phyloP scores from a whole-genome alignment of 2,329 filamentous ascomycete genomes.

The Colletotrichum karsti region DNA sequence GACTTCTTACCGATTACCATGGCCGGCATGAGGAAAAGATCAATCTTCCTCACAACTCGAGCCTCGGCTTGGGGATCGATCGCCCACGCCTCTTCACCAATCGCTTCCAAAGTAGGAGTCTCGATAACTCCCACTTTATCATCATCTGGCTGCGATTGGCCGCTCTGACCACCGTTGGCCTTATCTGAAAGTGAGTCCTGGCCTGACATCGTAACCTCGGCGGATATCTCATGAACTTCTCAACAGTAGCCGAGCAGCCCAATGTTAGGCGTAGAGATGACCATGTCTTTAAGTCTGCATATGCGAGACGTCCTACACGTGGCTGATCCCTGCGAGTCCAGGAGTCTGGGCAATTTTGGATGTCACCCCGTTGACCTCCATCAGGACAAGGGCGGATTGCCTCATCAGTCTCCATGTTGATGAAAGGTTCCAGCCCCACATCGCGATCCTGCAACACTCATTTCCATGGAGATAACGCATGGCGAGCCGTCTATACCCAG shows the following conservation, averaged over 20 bases:
- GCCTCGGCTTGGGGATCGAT: background rate
- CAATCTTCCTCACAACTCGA: constrained; percentile 59
- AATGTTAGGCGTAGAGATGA: no score
- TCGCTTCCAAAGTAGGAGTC: background rate
- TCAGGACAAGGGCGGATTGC: background rate
- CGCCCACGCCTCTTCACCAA: background rate
- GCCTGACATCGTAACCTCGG: no score
- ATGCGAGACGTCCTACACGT: no score
- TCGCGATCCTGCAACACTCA: background rate
- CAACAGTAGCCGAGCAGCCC: no score
- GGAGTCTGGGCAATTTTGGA: background rate
- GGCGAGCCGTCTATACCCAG: no score
- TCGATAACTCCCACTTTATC: no score
- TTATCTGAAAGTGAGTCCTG: no score
- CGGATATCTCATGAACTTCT: no score
- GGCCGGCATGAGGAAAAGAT: constrained; percentile 63
- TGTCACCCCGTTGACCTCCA: accelerated
- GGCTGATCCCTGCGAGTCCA: background rate
- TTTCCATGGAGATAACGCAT: no score
- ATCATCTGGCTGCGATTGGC: no score
- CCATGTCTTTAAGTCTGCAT: no score
- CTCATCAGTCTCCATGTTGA: background rate
- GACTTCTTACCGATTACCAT: constrained; percentile 57
- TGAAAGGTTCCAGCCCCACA: background rate
- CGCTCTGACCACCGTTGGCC: no score